Percentiles rank a stretch among this genome's conserved stretches.
Conservation (phyloP, 169 alveolate genomes). For the Plasmodium sp. region DNA sequence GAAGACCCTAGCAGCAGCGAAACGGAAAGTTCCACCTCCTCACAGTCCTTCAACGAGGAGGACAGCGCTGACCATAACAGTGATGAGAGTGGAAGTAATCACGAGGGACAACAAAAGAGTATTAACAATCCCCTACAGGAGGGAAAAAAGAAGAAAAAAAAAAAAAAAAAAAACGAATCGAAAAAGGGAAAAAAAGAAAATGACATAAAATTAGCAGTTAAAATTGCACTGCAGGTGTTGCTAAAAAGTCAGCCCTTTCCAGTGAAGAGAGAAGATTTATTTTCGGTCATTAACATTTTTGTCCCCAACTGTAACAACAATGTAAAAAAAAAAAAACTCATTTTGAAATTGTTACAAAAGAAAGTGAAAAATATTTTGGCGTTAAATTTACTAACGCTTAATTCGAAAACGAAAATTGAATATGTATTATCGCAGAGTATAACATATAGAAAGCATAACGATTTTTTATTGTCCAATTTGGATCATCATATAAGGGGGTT, state of each 20-base stretch:
- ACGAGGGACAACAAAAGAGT: not conserved
- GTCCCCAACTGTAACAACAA: constrained; percentile 41
- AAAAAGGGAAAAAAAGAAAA: constrained; percentile 1
- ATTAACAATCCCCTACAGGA: not conserved
- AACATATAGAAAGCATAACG: constrained; percentile 38
- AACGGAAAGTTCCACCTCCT: not conserved
- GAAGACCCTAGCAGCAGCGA: not conserved
- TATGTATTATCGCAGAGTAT: constrained; percentile 44
- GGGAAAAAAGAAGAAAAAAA: constrained; percentile 6
- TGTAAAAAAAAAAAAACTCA: constrained; percentile 1
- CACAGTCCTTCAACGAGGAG: not conserved
- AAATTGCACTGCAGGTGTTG: constrained; percentile 35
- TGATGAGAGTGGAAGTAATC: not conserved
- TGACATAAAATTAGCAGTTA: constrained; percentile 37
- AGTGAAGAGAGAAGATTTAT: constrained; percentile 46
- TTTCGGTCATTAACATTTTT: constrained; percentile 4
- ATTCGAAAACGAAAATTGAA: constrained; percentile 40
- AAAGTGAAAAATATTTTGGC: constrained; percentile 22
- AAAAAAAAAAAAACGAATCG: not conserved
- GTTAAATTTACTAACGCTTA: constrained; percentile 39
- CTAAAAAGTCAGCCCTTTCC: constrained; percentile 70
- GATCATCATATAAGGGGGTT: constrained; percentile 64
- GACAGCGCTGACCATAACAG: not conserved
- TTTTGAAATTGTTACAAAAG: constrained; percentile 25
- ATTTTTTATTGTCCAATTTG: constrained; percentile 40